phyloP scores from a whole-genome alignment of 257 asterid species.

The Perilla frutescens region DNA sequence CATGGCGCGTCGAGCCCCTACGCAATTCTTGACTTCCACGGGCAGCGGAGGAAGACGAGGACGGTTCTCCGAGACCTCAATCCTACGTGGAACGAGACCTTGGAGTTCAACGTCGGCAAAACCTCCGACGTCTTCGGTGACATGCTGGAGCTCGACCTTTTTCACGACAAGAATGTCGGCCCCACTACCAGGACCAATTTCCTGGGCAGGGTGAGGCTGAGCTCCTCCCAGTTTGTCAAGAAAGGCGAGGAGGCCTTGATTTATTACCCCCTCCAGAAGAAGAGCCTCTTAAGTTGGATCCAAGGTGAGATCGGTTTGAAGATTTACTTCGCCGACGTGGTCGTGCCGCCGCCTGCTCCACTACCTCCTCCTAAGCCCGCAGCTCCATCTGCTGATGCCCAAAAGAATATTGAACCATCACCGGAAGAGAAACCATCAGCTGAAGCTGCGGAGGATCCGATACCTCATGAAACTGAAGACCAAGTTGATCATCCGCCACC shows the following conservation, averaged over 20 bases:
- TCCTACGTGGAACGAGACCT: conserved; percentile 72
- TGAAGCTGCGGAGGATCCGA: conserved; percentile 36
- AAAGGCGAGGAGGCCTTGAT: conserved; percentile 92
- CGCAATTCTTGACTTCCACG: conserved; percentile 72
- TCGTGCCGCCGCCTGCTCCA: conserved; percentile 57
- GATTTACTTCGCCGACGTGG: conserved; percentile 68
- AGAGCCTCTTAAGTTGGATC: conserved; percentile 64
- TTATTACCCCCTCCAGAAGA: conserved; percentile 77
- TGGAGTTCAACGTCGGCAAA: conserved; percentile 70
- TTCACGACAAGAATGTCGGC: conserved; percentile 65
- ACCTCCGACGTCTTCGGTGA: conserved; percentile 75
- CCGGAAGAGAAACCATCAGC: conserved; percentile 38
- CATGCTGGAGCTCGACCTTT: conserved; percentile 68
- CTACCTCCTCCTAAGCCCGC: conserved; percentile 46
- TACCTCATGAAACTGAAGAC: conserved; percentile 23
- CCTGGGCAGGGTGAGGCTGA: conserved; percentile 68
- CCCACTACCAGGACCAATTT: conserved; percentile 84
- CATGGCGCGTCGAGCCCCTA: conserved; percentile 89
- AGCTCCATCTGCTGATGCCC: not conserved
- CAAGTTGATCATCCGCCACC: conserved; percentile 31
- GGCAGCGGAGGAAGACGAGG: conserved; percentile 80
- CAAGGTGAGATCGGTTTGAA: conserved; percentile 85
- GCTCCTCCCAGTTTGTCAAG: conserved; percentile 74
- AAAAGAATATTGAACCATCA: not conserved
- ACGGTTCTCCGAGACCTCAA: conserved; percentile 68